A percentile compares a stretch with the other conserved stretches of the same genome.
phyloP scores from a whole-genome alignment of 345 rosid genomes.

The Populus alba region DNA sequence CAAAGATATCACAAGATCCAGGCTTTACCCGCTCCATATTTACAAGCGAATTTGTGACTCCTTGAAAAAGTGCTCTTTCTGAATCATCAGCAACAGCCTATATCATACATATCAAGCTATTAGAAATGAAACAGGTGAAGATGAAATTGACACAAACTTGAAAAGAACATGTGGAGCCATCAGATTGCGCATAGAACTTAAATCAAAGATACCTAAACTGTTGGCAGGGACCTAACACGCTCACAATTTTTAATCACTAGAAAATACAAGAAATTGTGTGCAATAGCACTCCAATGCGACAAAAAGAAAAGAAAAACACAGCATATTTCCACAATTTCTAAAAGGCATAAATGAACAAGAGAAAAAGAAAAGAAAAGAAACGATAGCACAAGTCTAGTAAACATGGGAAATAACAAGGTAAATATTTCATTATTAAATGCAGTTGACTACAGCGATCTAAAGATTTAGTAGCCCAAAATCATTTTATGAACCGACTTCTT shows the following conservation, averaged over 20 bases:
- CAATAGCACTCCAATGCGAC: neutral
- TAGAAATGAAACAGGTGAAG: neutral
- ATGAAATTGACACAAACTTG: neutral
- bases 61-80: conserved; percentile 50
- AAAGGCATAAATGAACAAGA: neutral
- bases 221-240: neutral
- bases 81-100: conserved; percentile 63
- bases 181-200: neutral
- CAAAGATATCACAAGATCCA: conserved; percentile 76
- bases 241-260: neutral
- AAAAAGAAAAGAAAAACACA: too few species aligned
- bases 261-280: neutral
- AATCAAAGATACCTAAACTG: neutral
- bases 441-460: neutral
- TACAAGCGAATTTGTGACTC: conserved; percentile 53
- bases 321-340: neutral
- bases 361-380: neutral
- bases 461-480: neutral
- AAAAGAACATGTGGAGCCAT: neutral
- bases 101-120: conserved; percentile 13
- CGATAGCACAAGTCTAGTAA: neutral
- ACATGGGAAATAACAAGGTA: neutral
- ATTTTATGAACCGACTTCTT: neutral
- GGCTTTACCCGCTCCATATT: conserved; percentile 70
- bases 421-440: neutral